phyloP scores from a whole-genome alignment of 2,329 filamentous ascomycete species.

The Pseudogymnoascus verrucosus region DNA sequence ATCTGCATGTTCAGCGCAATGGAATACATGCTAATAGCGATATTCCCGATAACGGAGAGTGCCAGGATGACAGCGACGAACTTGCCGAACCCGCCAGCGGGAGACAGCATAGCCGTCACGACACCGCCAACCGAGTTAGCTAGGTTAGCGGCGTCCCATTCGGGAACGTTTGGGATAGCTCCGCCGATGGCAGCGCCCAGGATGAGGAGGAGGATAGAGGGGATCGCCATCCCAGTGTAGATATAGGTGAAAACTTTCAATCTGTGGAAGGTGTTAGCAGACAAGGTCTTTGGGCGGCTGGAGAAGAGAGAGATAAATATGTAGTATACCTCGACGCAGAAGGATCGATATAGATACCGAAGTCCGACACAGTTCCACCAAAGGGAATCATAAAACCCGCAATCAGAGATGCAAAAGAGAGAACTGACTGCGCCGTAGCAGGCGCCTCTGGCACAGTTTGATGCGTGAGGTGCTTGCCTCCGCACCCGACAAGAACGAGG shows the following conservation, averaged over 20 bases:
- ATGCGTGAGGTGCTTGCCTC: slow-evolving; percentile 40
- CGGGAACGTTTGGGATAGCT: slow-evolving; percentile 44
- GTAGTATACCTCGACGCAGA: slow-evolving; percentile 38
- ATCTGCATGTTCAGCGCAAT: slow-evolving; percentile 59
- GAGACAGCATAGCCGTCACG: slow-evolving; percentile 49
- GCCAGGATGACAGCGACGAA: slow-evolving; percentile 53
- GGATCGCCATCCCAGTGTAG: slow-evolving; percentile 46
- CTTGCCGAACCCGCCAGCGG: slow-evolving; percentile 52
- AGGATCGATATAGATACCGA: slow-evolving; percentile 53
- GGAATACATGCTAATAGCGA: slow-evolving; percentile 52
- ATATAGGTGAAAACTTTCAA: slow-evolving; percentile 45
- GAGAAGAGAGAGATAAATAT: slow-evolving; percentile 18
- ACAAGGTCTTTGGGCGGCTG: not conserved
- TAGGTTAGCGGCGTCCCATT: slow-evolving; percentile 47
- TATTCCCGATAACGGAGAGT: slow-evolving; percentile 50
- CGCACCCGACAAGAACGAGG: slow-evolving; percentile 46
- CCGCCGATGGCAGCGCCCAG: slow-evolving; percentile 58
- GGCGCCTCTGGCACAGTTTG: slow-evolving; percentile 36
- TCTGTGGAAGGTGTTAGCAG: slow-evolving; percentile 15
- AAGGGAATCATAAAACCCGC: slow-evolving; percentile 58
- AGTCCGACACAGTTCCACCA: slow-evolving; percentile 50
- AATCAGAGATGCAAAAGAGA: slow-evolving; percentile 53
- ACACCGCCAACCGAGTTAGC: slow-evolving; percentile 49
- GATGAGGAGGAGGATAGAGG: slow-evolving; percentile 51
- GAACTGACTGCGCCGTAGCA: slow-evolving; percentile 37